phyloP scores from a whole-genome alignment of 768 basidiomycete species.

The Mycena olivaceomarginata region DNA sequence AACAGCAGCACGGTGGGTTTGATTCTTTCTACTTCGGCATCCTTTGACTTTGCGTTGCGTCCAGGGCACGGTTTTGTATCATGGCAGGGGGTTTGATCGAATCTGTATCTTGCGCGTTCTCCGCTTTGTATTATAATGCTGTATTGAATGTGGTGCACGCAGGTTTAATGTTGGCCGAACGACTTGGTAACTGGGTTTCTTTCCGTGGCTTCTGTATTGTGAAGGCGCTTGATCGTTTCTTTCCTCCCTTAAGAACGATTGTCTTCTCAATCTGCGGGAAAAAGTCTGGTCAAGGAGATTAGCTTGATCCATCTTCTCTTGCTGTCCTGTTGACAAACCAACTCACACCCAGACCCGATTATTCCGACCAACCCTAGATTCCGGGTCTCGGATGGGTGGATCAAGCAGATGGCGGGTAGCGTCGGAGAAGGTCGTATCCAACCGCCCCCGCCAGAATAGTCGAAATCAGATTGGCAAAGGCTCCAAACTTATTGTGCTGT shows the following conservation, averaged over 20 bases:
- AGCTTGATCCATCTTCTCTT: too few species aligned
- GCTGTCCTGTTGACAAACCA: too few species aligned
- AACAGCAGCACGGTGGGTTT: constrained; percentile 76
- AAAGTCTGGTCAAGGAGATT: too few species aligned
- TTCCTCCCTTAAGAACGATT: too few species aligned
- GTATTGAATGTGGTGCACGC: too few species aligned
- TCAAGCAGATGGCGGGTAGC: constrained; percentile 77
- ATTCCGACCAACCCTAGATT: too few species aligned
- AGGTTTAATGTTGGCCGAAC: too few species aligned
- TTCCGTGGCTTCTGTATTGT: too few species aligned
- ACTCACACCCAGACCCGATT: too few species aligned
- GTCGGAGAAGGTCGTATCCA: constrained; percentile 70
- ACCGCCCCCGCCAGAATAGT: constrained; percentile 63
- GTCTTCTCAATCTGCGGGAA: too few species aligned
- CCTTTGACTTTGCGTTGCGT: not conserved
- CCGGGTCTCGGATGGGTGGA: constrained; percentile 63
- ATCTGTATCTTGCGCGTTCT: not conserved
- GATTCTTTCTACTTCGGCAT: not conserved
- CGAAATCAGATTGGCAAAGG: not conserved
- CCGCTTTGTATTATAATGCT: not conserved
- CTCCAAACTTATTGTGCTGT: constrained; percentile 69
- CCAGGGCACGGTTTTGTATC: constrained; percentile 81
- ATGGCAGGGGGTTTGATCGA: constrained; percentile 74
- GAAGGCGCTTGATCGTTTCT: too few species aligned
- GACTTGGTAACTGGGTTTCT: too few species aligned